Evolutionary conservation across 768 basidiomycete genomes (phyloP), one percentile per base, ranked within the genome.

Genomic region (Lyophyllum semitale): DNA sequence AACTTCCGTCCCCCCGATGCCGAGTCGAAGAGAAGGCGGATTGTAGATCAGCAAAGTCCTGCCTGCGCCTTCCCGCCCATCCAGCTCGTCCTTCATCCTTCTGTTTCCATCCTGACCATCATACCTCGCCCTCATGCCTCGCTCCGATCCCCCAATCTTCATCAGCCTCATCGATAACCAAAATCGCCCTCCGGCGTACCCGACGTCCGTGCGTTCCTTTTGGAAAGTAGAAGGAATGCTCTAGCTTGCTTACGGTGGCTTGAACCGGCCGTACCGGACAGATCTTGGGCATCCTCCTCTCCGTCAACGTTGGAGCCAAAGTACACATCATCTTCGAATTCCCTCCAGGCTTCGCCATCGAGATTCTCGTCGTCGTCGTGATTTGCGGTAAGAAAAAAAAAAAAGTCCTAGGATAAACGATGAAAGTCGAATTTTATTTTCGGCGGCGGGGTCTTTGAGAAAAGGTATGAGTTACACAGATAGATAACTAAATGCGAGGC

Each of bases 171-270:
- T 75, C 76, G 11, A 80, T 80, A n/a, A 53, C 93, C 90, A 1
- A 90, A 92, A 65, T 92, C 91, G 60, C 87, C 89, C 40, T 92
- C 88, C n/a, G 1, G 86, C 89, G 59, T 88, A 93, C 47, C 83
- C 83, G 23, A 89, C 68, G 9, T 80, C 79, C 3, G 72, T 69
- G 17, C 68, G 69, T 43, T 74, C 68, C 37, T 70, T 71, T 27
- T 70, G 73, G 23, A 65, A 68, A 2, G 68, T 72, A 0, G 66
- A 65, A 11, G 77, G 74, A 3, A 80, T 61, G 15, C 68, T 72
- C 17, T 81, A 78, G 1, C 73, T 66, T 2, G 77, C 65, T 72
- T 77, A 12, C 88, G 80, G 23, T 70, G 76, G 4, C 71, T 67
- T 11, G 75, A 71, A 3, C 87, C 84, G 15, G 88, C 86, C 0